These are phyloP conservation scores for Fusarium foetens DNA, from an alignment of 2,329 filamentous ascomycete genomes.

Conservation along the genomic window DNA sequence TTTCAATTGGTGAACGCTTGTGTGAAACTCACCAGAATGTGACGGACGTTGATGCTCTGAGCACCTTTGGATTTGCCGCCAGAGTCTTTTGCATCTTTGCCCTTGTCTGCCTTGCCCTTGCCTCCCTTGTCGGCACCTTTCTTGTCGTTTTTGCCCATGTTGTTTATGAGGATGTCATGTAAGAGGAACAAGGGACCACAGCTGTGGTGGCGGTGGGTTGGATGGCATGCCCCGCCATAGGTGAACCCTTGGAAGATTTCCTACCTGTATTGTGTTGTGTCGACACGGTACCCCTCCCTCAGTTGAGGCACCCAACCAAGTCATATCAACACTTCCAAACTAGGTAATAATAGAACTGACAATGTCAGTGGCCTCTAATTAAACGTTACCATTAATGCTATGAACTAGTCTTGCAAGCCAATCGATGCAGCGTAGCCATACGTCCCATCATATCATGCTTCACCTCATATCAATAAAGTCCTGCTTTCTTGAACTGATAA, in stretches of 20 bases:
- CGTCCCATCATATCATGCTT: conserved; percentile 7
- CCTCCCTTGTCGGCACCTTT: conserved; percentile 54
- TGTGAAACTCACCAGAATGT: conserved; percentile 67
- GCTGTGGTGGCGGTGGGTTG: conserved; percentile 13
- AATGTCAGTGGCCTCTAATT: background rate
- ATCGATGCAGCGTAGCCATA: background rate
- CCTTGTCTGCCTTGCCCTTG: conserved; percentile 39
- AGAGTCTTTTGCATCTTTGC: conserved; percentile 45
- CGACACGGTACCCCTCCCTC: background rate
- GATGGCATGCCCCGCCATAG: conserved; percentile 31
- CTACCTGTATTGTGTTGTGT: background rate
- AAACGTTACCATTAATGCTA: conserved; percentile 5
- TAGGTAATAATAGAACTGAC: background rate
- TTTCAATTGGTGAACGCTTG: background rate
- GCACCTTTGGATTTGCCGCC: conserved; percentile 63
- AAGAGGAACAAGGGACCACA: conserved; percentile 7
- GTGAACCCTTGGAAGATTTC: conserved; percentile 29
- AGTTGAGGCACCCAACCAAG: background rate
- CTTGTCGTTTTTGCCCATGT: conserved; percentile 55
- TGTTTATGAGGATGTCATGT: conserved; percentile 17
- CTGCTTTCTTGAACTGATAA: conserved; percentile 16
- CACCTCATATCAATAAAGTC: background rate
- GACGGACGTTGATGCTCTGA: conserved; percentile 77
- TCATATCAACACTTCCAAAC: background rate
- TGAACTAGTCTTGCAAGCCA: background rate